These are phyloP conservation scores for Aspergillus pseudotamarii DNA, from an alignment of 2,329 filamentous ascomycete genomes.

Conservation along the genomic window DNA sequence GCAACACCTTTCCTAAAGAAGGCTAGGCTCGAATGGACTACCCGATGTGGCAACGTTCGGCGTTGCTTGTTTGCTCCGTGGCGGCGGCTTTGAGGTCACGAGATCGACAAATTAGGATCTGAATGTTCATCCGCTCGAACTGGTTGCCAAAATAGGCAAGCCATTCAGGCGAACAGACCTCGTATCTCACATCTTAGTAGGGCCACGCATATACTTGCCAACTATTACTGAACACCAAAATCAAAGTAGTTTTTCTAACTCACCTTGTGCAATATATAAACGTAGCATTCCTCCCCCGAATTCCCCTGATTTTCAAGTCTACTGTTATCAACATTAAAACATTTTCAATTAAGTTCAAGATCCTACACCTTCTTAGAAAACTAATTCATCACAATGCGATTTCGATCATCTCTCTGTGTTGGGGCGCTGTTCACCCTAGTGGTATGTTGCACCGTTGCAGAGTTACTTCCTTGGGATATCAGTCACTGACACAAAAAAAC, in stretches of 20 bases:
- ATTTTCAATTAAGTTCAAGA: fast-evolving
- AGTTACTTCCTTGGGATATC: not conserved
- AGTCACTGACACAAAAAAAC: not conserved
- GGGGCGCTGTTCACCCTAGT: not conserved
- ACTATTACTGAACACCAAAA: not conserved
- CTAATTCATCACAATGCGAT: not conserved
- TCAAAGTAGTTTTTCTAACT: not conserved
- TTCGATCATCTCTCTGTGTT: not conserved
- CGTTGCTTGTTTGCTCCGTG: not conserved
- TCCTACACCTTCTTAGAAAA: not conserved
- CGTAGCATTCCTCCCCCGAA: not conserved
- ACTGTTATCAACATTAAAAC: not conserved
- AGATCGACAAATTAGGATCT: not conserved
- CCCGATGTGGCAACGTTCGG: not conserved
- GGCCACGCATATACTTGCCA: not conserved
- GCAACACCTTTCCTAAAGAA: not conserved
- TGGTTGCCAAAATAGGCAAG: not conserved
- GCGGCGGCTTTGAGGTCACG: not conserved
- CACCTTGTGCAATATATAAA: not conserved
- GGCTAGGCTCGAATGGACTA: not conserved
- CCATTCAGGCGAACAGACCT: not conserved
- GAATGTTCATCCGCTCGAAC: not conserved
- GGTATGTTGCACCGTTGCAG: not conserved
- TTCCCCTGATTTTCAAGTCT: not conserved
- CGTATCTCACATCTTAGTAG: not conserved